Conservation (phyloP, 2,329 filamentous ascomycete species). For the Juglanconis oblonga region DNA sequence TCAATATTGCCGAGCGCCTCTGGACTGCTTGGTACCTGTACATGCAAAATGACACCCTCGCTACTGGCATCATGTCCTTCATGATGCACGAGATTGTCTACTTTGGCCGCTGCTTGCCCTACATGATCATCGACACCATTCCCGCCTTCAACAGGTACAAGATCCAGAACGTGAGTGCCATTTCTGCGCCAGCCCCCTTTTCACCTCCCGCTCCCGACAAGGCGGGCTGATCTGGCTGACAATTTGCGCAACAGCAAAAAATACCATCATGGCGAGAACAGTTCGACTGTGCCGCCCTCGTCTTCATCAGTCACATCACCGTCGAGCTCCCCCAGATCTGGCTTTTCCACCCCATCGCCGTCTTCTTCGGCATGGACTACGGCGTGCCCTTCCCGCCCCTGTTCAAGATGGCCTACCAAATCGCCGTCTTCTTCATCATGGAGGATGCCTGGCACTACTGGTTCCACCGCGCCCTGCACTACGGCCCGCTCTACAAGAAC, state of each 20-base stretch:
- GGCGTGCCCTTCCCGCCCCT: slow-evolving; percentile 83
- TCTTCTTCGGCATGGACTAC: slow-evolving; percentile 85
- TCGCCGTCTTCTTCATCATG: slow-evolving; percentile 89
- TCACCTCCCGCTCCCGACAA: background rate
- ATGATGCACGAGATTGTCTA: slow-evolving; percentile 91
- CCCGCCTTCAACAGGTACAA: slow-evolving; percentile 91
- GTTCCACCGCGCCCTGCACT: slow-evolving; percentile 89
- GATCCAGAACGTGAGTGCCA: slow-evolving; percentile 72
- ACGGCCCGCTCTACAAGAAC: slow-evolving; percentile 89
- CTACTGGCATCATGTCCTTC: slow-evolving; percentile 97
- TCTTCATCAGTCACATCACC: slow-evolving; percentile 93
- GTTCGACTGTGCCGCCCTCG: slow-evolving; percentile 88
- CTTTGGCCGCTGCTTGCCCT: slow-evolving; percentile 87
- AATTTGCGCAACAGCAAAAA: slow-evolving; percentile 53
- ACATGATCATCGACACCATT: slow-evolving; percentile 86
- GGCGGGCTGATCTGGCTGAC: slow-evolving; percentile 22
- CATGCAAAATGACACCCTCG: slow-evolving; percentile 96
- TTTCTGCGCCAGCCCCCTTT: background rate
- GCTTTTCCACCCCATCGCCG: slow-evolving; percentile 96
- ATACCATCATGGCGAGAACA: slow-evolving; percentile 91
- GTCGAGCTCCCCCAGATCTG: slow-evolving; percentile 98
- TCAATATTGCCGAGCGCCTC: slow-evolving; percentile 82
- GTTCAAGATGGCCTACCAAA: slow-evolving; percentile 86
- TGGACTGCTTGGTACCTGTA: slow-evolving; percentile 97
- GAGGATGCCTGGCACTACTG: slow-evolving; percentile 99